Conservation (phyloP, 148 eudicot species). For the Bassia scoparia region DNA sequence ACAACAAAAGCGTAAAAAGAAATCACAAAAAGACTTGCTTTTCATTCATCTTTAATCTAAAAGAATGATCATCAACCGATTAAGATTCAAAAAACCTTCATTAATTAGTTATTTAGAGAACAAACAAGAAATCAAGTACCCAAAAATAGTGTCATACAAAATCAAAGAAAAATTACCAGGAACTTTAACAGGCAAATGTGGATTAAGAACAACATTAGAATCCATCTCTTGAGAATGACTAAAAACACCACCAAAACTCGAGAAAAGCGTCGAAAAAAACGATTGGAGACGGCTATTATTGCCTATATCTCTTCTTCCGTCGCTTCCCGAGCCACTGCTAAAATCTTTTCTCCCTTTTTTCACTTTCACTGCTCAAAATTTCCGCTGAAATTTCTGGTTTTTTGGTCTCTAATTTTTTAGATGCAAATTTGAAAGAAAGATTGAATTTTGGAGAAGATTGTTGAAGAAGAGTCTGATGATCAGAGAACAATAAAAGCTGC, state of each 20-base stretch:
- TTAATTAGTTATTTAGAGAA: background rate
- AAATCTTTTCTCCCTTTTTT: background rate
- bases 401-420: background rate
- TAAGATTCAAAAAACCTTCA: background rate
- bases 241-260: conserved; percentile 57
- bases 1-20: no score
- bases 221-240: conserved; percentile 39
- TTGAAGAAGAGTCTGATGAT: background rate
- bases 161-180: conserved; percentile 1
- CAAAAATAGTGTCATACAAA: no score
- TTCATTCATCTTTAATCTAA: no score
- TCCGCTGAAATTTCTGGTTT: background rate
- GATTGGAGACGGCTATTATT: conserved; percentile 55
- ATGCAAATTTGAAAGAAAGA: background rate
- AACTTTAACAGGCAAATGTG: conserved; percentile 30
- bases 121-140: background rate
- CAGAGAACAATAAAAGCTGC: background rate
- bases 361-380: background rate
- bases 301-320: conserved; percentile 40
- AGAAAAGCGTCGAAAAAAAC: conserved; percentile 45
- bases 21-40: no score
- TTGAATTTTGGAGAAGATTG: background rate
- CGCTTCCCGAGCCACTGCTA: conserved; percentile 48
- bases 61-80: background rate
- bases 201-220: conserved; percentile 29